Conservation (phyloP, 805 yeast species). For the Ogataea methanolica region DNA sequence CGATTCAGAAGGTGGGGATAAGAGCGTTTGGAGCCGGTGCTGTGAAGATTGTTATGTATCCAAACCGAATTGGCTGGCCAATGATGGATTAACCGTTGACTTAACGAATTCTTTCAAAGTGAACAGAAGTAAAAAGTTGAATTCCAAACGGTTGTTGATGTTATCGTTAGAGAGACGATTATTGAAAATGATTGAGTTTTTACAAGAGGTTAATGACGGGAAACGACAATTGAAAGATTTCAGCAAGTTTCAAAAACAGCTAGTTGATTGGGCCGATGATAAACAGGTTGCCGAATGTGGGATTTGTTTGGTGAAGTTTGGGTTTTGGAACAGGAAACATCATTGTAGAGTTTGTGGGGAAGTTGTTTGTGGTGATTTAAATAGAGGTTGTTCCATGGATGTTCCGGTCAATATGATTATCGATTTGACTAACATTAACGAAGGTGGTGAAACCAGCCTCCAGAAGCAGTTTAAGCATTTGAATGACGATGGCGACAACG, state of each 20-base stretch:
- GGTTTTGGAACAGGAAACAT: slow-evolving; percentile 62
- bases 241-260: slow-evolving; percentile 38
- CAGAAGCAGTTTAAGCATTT: background rate
- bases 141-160: slow-evolving; percentile 47
- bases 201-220: slow-evolving; percentile 8
- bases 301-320: slow-evolving; percentile 57
- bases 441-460: background rate
- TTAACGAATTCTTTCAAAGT: slow-evolving; percentile 37
- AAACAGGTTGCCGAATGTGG: slow-evolving; percentile 46
- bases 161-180: slow-evolving; percentile 60
- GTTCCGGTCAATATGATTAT: slow-evolving; percentile 48
- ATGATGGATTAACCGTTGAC: slow-evolving; percentile 28
- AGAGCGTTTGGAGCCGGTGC: slow-evolving; percentile 61
- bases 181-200: slow-evolving; percentile 33
- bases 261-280: slow-evolving; percentile 67
- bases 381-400: slow-evolving; percentile 65
- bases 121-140: slow-evolving; percentile 39
- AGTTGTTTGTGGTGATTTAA: slow-evolving; percentile 68
- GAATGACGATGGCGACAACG: slow-evolving; percentile 15
- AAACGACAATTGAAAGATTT: slow-evolving; percentile 7
- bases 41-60: slow-evolving; percentile 57
- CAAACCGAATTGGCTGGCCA: slow-evolving; percentile 45
- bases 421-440: slow-evolving; percentile 31
- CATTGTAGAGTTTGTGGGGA: slow-evolving; percentile 90
- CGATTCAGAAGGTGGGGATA: slow-evolving; percentile 35